Conservation (phyloP, 2,329 filamentous ascomycete species). For the Penicillium sp. region DNA sequence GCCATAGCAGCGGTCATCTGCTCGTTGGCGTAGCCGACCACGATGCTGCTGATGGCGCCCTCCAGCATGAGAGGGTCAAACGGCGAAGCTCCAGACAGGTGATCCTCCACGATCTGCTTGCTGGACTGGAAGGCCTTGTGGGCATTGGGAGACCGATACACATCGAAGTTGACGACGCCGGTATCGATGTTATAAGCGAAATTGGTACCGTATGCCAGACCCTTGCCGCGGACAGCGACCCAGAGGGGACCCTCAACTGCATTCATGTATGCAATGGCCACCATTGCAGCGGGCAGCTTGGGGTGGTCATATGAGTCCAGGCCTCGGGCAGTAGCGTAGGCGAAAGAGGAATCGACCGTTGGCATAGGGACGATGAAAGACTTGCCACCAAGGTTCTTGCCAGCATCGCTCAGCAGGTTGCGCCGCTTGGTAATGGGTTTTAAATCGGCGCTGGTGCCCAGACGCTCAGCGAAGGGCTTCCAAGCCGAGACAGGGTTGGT, state of each 20-base stretch:
- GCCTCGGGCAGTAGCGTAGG: conserved; percentile 71
- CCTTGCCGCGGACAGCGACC: conserved; percentile 88
- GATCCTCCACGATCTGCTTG: conserved; percentile 69
- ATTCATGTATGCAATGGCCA: conserved; percentile 87
- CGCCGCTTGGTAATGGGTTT: conserved; percentile 68
- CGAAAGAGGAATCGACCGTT: conserved; percentile 88
- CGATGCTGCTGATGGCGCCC: conserved; percentile 85
- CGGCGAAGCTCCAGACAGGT: conserved; percentile 66
- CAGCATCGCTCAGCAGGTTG: conserved; percentile 71
- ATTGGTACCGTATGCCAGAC: conserved; percentile 83
- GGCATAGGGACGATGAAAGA: conserved; percentile 85
- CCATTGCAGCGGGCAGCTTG: conserved; percentile 76
- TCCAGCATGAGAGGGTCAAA: conserved; percentile 83
- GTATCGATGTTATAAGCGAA: conserved; percentile 76
- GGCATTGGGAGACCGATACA: conserved; percentile 87
- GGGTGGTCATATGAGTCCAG: conserved; percentile 74
- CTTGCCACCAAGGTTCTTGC: conserved; percentile 69
- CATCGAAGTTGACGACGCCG: conserved; percentile 76
- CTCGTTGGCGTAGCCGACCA: conserved; percentile 81
- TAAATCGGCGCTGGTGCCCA: conserved; percentile 57
- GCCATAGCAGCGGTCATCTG: conserved; percentile 81
- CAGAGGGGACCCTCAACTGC: conserved; percentile 92
- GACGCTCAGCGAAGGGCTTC: conserved; percentile 59
- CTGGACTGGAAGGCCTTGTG: conserved; percentile 81
- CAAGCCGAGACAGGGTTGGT: conserved; percentile 74